Evolutionary conservation across 2,329 filamentous ascomycete genomes (phyloP), one percentile per base, ranked within the genome.

Genomic region (Venturia carpophila): DNA sequence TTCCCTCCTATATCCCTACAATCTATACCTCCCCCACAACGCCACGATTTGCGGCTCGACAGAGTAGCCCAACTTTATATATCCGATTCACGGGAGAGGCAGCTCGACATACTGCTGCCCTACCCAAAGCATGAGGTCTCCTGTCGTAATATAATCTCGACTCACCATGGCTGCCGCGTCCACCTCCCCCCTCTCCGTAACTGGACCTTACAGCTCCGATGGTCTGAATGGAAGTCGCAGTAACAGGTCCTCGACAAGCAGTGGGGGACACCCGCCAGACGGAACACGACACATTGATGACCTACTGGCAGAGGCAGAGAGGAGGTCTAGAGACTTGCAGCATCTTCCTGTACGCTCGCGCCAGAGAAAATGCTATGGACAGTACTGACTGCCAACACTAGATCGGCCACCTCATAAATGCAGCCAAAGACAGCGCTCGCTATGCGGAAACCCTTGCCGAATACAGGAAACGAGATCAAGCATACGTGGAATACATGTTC

Each of bases 401-500:
- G 77, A 75, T 79, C 66, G 71, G 70, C 41, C 71, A 72, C 49
- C 71, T 82, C 21, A 70, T 82, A 27, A 72, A 74, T 7, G 67
- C 70, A 10, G 80, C 80, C 47, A 75, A 77, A 42, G 69, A 69
- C 13, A 75, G 77, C 64, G 74, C 80, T 66, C 73, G 70, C 47
- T 73, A 74, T 58, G 87, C 90, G 45, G 83, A 86, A 68, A 83
- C 82, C 63, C 79, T 82, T 65, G 70, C 86, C 66, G 83, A 84
- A 67, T 88, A 89, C 75, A 79, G 84, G 34, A 81, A 86, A 43
- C 84, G 87, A 5, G 91, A 94, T 72, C 75, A 86, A 45, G 92
- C 92, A 3, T 88, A 96, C 65, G 84, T 89, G 68, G 90, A 96
- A 67, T 97, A 93, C 72, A 83, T 97, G 66, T 85, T 88, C 68